Evolutionary conservation across 768 basidiomycete genomes (phyloP), one percentile per base, ranked within the genome.

Genomic region (Mycena filopes): DNA sequence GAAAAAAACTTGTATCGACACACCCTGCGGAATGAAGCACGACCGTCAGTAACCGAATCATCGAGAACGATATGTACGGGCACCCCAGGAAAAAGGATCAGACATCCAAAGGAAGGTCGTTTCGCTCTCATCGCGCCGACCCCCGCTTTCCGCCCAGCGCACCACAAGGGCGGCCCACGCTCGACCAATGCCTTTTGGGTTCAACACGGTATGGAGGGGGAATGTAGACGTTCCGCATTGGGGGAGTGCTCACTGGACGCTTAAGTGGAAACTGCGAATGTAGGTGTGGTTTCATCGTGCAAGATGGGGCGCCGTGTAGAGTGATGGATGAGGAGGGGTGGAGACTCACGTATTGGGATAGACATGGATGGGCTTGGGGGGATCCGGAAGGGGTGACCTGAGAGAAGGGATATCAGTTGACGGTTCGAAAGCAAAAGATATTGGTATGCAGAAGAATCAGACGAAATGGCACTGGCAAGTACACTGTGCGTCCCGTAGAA

Each of bases 181-280:
- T 81, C 79, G 45, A 70, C 77, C 74, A 79, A 77, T 78, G 82
- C 78, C 80, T 85, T 83, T 85, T 86, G 90, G 90, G 89, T 92
- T 91, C 88, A 84, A 79, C 85, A 79, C 76, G 75, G 75, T 74
- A 78, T 65, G 77, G 78, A 86, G 89, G 88, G 89, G 86, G 87
- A 92, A 71, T 89, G 79, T 91, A 82, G 82, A 82, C 84, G 86
- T 87, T 91, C 82, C 64, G 82, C 82, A 82, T 80, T 87, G 86
- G 84, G 80, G 91, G 91, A 92, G 90, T 91, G 79, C 88, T 88
- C 84, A 83, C 65, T 69, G 89, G 89, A 81, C 84, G 72, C 87
- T 92, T 83, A 83, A 85, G 91, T 85, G 89, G 88, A 92, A 91
- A 92, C 91, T 92, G 90, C 91, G 91, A 92, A 93, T 92, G 86